Conservation (phyloP, 306 rosid genomes). For the Senna tora region DNA sequence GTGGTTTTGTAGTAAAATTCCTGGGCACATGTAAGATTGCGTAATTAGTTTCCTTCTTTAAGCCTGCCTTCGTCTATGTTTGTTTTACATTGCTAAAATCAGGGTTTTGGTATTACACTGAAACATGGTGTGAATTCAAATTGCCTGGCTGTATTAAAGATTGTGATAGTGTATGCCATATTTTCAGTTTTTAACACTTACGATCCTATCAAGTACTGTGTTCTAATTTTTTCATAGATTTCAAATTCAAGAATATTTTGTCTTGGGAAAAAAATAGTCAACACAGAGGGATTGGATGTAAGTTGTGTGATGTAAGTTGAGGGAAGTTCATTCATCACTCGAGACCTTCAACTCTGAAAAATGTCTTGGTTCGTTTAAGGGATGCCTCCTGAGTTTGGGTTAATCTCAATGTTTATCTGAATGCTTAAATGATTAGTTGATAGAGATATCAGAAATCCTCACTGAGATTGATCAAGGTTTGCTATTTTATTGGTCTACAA, state of each 20-base stretch:
- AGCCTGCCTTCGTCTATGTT: slow-evolving; percentile 10
- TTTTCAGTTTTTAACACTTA: slow-evolving; percentile 12
- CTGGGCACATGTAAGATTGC: slow-evolving; percentile 29
- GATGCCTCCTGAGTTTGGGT: neutral
- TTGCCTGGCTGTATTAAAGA: slow-evolving; percentile 1
- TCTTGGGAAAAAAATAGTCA: neutral
- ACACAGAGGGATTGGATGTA: neutral
- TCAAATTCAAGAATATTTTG: slow-evolving; percentile 1
- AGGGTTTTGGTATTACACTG: slow-evolving; percentile 28
- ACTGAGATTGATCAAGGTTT: neutral
- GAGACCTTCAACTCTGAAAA: neutral
- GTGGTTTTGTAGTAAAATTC: slow-evolving; percentile 20
- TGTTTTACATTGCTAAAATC: slow-evolving; percentile 29
- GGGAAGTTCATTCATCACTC: neutral
- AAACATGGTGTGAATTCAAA: slow-evolving; percentile 19
- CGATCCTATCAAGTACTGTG: neutral
- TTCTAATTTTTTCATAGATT: neutral
- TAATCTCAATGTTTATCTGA: neutral
- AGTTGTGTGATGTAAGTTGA: neutral
- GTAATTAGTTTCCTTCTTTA: slow-evolving; percentile 25
- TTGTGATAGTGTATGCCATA: neutral
- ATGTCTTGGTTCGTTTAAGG: no score
- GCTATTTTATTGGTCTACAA: neutral
- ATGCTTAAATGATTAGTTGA: no score
- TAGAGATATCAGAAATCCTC: no score